Conservation (phyloP, 139 green algal genomes). For the Helicosporidium sp. region DNA sequence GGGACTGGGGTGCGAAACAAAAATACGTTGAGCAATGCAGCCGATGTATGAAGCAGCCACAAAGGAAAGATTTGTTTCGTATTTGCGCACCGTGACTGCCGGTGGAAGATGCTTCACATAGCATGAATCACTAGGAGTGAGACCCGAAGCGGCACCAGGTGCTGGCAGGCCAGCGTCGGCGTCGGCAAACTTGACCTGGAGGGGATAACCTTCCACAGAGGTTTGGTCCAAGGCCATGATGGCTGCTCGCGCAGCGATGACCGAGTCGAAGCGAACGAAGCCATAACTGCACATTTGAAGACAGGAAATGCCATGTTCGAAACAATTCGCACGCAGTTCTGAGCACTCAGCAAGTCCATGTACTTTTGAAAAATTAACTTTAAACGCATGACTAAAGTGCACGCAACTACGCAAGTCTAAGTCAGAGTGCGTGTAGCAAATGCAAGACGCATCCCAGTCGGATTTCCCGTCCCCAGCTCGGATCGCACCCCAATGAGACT, state of each 20-base stretch:
- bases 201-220: slow-evolving; percentile 12
- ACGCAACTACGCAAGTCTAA: too few species aligned
- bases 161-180: slow-evolving; percentile 16
- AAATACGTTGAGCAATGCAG: neutral
- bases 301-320: neutral
- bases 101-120: slow-evolving; percentile 24
- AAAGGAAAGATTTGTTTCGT: too few species aligned
- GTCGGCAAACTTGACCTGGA: slow-evolving; percentile 28
- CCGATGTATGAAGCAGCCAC: neutral
- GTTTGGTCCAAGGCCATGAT: slow-evolving; percentile 11
- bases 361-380: too few species aligned
- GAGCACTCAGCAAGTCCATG: neutral
- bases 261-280: slow-evolving; percentile 14
- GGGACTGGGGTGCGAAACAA: neutral
- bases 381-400: too few species aligned
- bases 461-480: neutral
- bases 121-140: slow-evolving; percentile 16
- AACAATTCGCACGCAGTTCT: neutral
- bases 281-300: slow-evolving; percentile 11
- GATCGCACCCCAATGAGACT: slow-evolving; percentile 11
- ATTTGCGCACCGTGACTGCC: slow-evolving; percentile 4
- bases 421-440: too few species aligned
- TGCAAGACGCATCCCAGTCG: neutral
- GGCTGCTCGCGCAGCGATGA: slow-evolving; percentile 10
- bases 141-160: slow-evolving; percentile 6